Evolutionary conservation across 331 rosid species (phyloP).

Genomic region (Spiraea crenata): DNA sequence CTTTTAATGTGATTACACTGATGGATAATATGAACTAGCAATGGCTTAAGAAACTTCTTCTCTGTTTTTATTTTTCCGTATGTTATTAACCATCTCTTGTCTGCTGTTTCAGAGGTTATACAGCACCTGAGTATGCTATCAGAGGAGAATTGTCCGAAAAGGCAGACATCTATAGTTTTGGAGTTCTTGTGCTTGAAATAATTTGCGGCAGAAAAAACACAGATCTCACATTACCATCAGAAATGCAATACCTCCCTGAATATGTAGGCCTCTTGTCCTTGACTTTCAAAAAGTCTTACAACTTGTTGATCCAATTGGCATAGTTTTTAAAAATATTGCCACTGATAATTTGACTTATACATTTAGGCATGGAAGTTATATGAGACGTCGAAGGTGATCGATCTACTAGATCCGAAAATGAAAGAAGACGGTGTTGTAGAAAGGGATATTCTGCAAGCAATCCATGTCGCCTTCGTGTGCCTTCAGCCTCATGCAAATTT

Average conservation of each 20-base stretch:
- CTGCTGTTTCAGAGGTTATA: conserved; percentile 61
- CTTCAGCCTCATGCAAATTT: conserved; percentile 68
- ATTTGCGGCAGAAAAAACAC: conserved; percentile 76
- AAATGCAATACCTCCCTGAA: conserved; percentile 88
- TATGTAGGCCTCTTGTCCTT: conserved; percentile 41
- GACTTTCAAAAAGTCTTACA: not conserved
- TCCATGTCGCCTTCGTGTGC: conserved; percentile 68
- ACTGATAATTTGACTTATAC: conserved; percentile 6
- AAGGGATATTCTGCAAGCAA: conserved; percentile 62
- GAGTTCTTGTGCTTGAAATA: conserved; percentile 88
- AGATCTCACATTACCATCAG: conserved; percentile 66
- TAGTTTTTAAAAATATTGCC: not conserved
- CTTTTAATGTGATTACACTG: not conserved
- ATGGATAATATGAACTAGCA: not conserved
- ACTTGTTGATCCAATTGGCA: not conserved
- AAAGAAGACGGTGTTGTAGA: conserved; percentile 45
- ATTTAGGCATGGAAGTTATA: conserved; percentile 74
- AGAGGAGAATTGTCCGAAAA: conserved; percentile 88
- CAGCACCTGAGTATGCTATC: conserved; percentile 91
- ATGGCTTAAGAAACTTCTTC: not conserved
- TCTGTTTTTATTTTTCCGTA: not conserved
- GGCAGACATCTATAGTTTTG: conserved; percentile 90
- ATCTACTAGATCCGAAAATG: conserved; percentile 64
- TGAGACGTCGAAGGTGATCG: conserved; percentile 48
- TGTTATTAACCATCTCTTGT: not conserved